These are phyloP conservation scores for Pythium graminicola DNA, from an alignment of 352 stramenopile species.

Conservation along the genomic window DNA sequence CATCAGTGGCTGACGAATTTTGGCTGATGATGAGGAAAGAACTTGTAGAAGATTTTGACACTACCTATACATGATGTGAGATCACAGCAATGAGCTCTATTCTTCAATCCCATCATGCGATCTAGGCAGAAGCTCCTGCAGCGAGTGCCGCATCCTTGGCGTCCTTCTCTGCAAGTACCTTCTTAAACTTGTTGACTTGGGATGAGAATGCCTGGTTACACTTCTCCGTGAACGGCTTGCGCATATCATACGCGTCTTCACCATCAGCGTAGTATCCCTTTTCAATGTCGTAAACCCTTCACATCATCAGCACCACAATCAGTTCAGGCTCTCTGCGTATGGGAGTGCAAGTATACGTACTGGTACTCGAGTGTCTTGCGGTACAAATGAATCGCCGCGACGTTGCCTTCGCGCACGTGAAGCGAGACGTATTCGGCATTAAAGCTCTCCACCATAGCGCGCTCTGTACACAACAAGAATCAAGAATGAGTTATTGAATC, in stretches of 20 bases:
- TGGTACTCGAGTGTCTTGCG: conserved; percentile 96
- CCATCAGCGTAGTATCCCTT: conserved; percentile 99
- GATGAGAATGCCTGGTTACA: conserved; percentile 81
- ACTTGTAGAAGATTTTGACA: too few relatives aligned
- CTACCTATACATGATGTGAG: too few relatives aligned
- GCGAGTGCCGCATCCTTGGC: conserved; percentile 28
- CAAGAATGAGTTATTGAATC: background rate
- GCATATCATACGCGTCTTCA: conserved; percentile 99
- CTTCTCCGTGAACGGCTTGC: conserved; percentile 91
- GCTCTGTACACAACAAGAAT: conserved; percentile 39
- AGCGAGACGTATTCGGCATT: conserved; percentile 98
- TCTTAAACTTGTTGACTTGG: conserved; percentile 78
- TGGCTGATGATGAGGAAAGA: too few relatives aligned
- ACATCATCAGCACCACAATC: background rate
- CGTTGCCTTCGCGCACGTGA: conserved; percentile 98
- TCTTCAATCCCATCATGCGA: background rate
- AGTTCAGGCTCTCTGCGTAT: background rate
- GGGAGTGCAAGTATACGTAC: conserved; percentile 31
- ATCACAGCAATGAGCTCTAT: background rate
- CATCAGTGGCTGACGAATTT: too few relatives aligned
- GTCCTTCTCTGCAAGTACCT: conserved; percentile 62
- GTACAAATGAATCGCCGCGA: conserved; percentile 98
- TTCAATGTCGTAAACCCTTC: conserved; percentile 96
- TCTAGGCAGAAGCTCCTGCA: conserved; percentile 22
- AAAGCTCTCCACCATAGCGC: conserved; percentile 97